A percentile compares a stretch with the other conserved stretches of the same genome.
phyloP scores from a whole-genome alignment of 2,329 filamentous ascomycete species.

The Trichoderma pleuroti region DNA sequence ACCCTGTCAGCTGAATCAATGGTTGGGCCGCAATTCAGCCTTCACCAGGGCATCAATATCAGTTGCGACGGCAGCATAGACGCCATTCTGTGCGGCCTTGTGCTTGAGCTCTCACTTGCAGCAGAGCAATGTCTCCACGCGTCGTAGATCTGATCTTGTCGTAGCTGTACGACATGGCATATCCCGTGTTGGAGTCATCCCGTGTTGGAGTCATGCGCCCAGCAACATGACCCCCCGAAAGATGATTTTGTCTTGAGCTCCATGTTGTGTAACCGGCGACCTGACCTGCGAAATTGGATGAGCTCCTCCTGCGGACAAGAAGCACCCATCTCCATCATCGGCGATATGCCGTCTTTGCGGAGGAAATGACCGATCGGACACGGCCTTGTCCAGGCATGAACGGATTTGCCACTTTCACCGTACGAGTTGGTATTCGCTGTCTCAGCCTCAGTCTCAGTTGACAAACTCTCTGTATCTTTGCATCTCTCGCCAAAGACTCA shows the following conservation, averaged over 20 bases:
- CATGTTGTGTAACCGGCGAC: not conserved
- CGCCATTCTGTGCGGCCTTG: not conserved
- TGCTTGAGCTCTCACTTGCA: too few relatives aligned
- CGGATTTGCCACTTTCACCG: not conserved
- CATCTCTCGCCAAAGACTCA: not conserved
- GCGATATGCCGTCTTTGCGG: not conserved
- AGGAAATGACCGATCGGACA: not conserved
- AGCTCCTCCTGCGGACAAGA: not conserved
- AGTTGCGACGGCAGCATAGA: not conserved
- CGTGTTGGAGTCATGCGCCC: not conserved
- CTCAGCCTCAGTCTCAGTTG: not conserved
- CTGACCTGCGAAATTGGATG: not conserved
- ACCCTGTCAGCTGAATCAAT: not conserved
- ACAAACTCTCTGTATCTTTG: not conserved
- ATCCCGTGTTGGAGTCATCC: not conserved
- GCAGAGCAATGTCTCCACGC: not conserved
- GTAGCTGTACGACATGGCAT: not conserved
- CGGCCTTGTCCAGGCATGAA: not conserved
- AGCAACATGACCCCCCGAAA: not conserved
- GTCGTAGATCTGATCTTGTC: not conserved
- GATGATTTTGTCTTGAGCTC: not conserved
- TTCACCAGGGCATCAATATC: not conserved
- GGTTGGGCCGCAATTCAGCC: not conserved
- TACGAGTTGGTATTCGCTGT: not conserved
- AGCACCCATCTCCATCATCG: not conserved